Evolutionary conservation across 352 stramenopile species (phyloP).

Genomic region (Phytophthora hibernalis): DNA sequence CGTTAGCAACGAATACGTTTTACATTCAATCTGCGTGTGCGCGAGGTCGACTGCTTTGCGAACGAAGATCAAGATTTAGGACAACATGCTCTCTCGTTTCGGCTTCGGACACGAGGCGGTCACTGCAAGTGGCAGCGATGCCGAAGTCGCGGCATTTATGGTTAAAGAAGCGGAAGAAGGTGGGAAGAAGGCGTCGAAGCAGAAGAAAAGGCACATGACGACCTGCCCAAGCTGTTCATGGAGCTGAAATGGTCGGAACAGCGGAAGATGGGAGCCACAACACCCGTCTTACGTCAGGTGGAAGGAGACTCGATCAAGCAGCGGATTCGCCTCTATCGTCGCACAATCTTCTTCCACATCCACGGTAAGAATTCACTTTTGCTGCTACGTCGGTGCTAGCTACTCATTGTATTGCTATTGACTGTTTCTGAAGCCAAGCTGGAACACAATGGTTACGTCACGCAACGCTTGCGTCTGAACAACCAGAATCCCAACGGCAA

Average conservation of each 20-base stretch:
- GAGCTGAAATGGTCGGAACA: conserved; percentile 72
- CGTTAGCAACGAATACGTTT: conserved; percentile 33
- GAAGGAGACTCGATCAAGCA: conserved; percentile 77
- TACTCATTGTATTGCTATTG: too few species aligned
- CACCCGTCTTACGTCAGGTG: conserved; percentile 73
- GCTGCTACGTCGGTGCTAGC: too few species aligned
- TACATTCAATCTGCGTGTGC: conserved; percentile 22
- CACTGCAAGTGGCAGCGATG: conserved; percentile 40
- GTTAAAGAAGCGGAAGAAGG: conserved; percentile 51
- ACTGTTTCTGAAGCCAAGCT: conserved; percentile 56
- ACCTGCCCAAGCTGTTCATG: conserved; percentile 74
- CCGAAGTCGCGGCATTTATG: conserved; percentile 63
- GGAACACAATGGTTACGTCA: conserved; percentile 71
- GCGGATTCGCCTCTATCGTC: conserved; percentile 67
- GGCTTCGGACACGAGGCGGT: conserved; percentile 15
- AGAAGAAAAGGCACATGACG: conserved; percentile 35
- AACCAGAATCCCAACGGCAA: conserved; percentile 80
- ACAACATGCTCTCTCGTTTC: conserved; percentile 30
- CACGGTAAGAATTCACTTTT: conserved; percentile 45
- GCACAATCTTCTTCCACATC: conserved; percentile 85
- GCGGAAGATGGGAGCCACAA: conserved; percentile 60
- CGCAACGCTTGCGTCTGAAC: conserved; percentile 65
- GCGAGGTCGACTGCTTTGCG: not conserved
- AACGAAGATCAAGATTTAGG: not conserved
- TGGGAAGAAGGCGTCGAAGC: conserved; percentile 36